Evolutionary conservation across 2,329 filamentous ascomycete species (phyloP), one percentile per base, ranked within the genome.

Genomic region (Aureobasidium sp.): DNA sequence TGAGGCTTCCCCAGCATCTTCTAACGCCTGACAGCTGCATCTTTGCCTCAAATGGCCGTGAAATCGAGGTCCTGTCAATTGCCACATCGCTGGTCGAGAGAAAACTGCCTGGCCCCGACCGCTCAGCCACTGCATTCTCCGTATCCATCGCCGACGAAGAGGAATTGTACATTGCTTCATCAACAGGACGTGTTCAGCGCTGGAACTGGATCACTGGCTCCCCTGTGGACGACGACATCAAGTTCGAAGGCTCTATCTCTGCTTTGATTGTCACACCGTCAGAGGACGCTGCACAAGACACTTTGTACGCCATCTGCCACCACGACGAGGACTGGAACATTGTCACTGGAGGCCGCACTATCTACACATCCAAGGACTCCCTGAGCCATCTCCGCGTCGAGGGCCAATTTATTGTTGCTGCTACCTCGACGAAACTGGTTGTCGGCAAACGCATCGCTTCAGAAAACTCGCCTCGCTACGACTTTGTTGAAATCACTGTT

Each of bases 21-120:
- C 48, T 75, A 58, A 76, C 25, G 30, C 11, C n/a, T 45, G 25
- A 0, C 27, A 91, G 90, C 70, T 82, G 87, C 74, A 72, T 97
- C 42, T 85, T 97, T 62, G 73, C 96, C 61, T 84, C 87, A 34
- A 90, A 90, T 69, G 83, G 86, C 63, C 86, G 84, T 32, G 87
- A 87, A 10, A 79, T 97, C 59, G 88, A 91, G 71, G 82, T 96
- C 30, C 96, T 94, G 74, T 89, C 89, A 1, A 84, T 90, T 34
- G 79, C 84, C 65, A 91, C 91, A 60, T 97, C 94, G 1, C 82
- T 95, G 54, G 83, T 95, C 27, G 79, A 90, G 49, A 86, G 90
- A 66, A 84, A 85, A 61, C 86, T 97, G 53, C 77, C 82, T 13
- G 77, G 87, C 32, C 73, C 75, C 67, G 70, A 74, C 68, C 73